These are phyloP conservation scores for Aspergillus pseudoterreus DNA, from an alignment of 2,329 filamentous ascomycete genomes.

Conservation along the genomic window DNA sequence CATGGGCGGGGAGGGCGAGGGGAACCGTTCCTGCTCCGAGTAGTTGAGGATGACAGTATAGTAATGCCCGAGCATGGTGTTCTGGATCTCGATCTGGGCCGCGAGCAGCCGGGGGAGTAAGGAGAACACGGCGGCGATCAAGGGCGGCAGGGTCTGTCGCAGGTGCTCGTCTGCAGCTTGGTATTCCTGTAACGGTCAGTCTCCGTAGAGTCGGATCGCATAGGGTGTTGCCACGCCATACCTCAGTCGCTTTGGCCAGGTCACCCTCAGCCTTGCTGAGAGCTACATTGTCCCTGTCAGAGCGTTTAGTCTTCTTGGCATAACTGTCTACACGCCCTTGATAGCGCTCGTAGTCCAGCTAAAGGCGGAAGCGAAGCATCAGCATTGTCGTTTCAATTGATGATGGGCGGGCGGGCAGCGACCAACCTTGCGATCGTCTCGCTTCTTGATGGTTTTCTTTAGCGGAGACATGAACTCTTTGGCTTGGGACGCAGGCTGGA, in stretches of 20 bases:
- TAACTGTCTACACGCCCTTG: conserved; percentile 67
- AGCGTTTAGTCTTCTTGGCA: conserved; percentile 65
- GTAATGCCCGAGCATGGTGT: conserved; percentile 70
- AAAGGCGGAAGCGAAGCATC: conserved; percentile 1
- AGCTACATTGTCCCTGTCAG: conserved; percentile 68
- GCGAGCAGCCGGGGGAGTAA: conserved; percentile 70
- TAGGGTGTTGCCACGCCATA: conserved; percentile 34
- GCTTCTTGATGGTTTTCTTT: conserved; percentile 79
- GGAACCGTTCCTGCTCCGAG: conserved; percentile 65
- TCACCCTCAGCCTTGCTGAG: conserved; percentile 71
- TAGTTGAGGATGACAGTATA: conserved; percentile 75
- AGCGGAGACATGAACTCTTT: conserved; percentile 67
- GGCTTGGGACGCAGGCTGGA: conserved; percentile 66
- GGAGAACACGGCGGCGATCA: conserved; percentile 67
- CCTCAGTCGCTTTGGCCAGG: conserved; percentile 61
- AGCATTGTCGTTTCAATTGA: background rate
- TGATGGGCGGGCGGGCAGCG: background rate
- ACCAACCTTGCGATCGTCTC: conserved; percentile 69
- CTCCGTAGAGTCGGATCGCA: background rate
- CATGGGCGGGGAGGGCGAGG: conserved; percentile 69
- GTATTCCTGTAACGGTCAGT: conserved; percentile 55
- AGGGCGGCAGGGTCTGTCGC: conserved; percentile 64
- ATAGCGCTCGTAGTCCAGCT: conserved; percentile 76
- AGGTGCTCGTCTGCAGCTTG: conserved; percentile 71
- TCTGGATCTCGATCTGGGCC: conserved; percentile 71